Evolutionary conservation across 768 basidiomycete genomes (phyloP).

Genomic region (Tricholoma sp.): DNA sequence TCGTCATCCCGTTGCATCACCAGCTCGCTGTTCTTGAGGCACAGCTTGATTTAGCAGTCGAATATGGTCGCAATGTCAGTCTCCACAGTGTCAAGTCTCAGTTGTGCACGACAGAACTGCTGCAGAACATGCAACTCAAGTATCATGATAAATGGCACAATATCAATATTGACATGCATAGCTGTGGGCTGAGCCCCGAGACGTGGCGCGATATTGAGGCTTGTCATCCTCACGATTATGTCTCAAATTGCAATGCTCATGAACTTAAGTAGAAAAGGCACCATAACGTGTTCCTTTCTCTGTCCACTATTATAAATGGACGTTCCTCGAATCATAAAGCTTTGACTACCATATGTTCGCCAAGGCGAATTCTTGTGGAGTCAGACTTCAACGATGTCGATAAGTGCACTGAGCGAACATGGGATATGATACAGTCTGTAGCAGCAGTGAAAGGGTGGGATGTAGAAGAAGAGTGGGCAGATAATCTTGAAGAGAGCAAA

Average conservation of each 20-base stretch:
- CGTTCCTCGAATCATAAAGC: slow-evolving; percentile 58
- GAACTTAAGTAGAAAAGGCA: slow-evolving; percentile 49
- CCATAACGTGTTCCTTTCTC: slow-evolving; percentile 77
- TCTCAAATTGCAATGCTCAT: slow-evolving; percentile 1
- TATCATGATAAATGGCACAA: slow-evolving; percentile 52
- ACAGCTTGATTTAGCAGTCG: slow-evolving; percentile 82
- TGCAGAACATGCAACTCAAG: slow-evolving; percentile 54
- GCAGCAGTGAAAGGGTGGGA: slow-evolving; percentile 76
- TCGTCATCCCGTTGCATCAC: slow-evolving; percentile 75
- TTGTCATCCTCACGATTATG: slow-evolving; percentile 16
- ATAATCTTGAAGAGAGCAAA: slow-evolving; percentile 25
- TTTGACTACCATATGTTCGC: slow-evolving; percentile 60
- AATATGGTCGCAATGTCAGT: slow-evolving; percentile 72
- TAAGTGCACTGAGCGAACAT: slow-evolving; percentile 53
- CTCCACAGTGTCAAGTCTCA: slow-evolving; percentile 84
- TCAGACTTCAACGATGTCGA: slow-evolving; percentile 77
- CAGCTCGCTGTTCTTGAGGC: slow-evolving; percentile 77
- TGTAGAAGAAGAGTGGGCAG: slow-evolving; percentile 58
- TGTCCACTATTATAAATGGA: slow-evolving; percentile 82
- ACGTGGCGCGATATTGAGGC: slow-evolving; percentile 76
- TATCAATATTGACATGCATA: slow-evolving; percentile 87
- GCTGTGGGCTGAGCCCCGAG: slow-evolving; percentile 79
- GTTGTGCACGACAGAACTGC: slow-evolving; percentile 59
- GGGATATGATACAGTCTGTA: slow-evolving; percentile 72
- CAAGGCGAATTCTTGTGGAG: slow-evolving; percentile 75